Base-by-base conservation (phyloP, 2,329 filamentous ascomycete species). In the Exophiala alcalophila region DNA sequence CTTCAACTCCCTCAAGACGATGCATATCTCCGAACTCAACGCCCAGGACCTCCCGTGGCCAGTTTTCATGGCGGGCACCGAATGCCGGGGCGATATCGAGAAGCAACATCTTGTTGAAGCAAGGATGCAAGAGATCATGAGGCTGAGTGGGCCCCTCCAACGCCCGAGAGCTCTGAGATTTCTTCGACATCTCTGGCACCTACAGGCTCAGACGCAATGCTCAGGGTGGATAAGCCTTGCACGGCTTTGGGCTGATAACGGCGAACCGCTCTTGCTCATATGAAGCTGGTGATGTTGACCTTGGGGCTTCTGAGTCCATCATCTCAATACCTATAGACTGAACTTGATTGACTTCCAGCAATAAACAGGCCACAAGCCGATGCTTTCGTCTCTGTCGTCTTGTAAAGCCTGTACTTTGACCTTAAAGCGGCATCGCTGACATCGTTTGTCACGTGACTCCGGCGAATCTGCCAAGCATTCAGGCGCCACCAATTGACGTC, bases 1-100 rank as follows among this genome's bases (percentile, higher is more conserved):
- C n/a, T 25, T 25, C 23, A 25, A 25, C 23, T 7, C 23, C 23
- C n/a, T 25, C 23, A n/a, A 25, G 23, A n/a, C 23, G n/a, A 25
- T 25, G 7, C 7, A 25, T 7, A n/a, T 25, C 35, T 11, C 20
- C 7, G 34, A 40, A 12, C 10, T 33, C 14, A 37, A 42, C 16
- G 39, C 42, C 19, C 38, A 47, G 14, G 26, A 38, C 32, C 31
- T 37, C 16, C 24, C 39, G n/a, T 38, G 44, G 44, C 31, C 42
- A 14, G 14, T 47, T n/a, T 43, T 42, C 19, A 24, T 47, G 18
- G 44, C 44, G 9, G 38, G 44, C 5, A 47, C 38, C 2, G 36
- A 47, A 38, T 36, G 32, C 19, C 20, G 26, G 9, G 38, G 24
- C 16, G 7, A 14, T 8, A 10, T 28, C 2, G 25, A 42, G 8